phyloP scores from a whole-genome alignment of 2,329 filamentous ascomycete genomes.

The Paramyrothecium roridum region DNA sequence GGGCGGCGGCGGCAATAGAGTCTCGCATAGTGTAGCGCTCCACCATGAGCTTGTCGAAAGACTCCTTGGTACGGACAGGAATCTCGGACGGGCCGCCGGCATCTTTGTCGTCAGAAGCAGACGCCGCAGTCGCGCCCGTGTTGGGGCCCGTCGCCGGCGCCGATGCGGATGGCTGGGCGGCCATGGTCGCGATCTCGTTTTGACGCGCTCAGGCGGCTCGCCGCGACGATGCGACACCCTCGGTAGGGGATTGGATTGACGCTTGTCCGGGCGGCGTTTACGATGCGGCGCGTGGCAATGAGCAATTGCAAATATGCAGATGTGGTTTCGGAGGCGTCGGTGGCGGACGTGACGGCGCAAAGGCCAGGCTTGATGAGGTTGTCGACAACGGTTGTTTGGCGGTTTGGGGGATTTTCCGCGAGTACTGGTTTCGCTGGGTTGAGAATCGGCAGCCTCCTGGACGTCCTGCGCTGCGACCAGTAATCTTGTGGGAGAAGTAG shows the following conservation, averaged over 20 bases:
- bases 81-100: conserved; percentile 20
- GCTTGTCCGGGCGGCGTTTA: background rate
- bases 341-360: conserved; percentile 1
- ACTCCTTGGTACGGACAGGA: conserved; percentile 52
- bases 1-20: conserved; percentile 49
- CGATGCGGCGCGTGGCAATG: background rate
- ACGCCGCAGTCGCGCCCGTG: conserved; percentile 24
- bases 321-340: conserved; percentile 6
- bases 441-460: conserved; percentile 12
- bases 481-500: conserved; percentile 9
- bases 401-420: conserved; percentile 16
- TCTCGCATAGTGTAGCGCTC: conserved; percentile 54
- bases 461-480: conserved; percentile 10
- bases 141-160: conserved; percentile 26
- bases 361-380: background rate
- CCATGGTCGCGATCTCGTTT: conserved; percentile 35
- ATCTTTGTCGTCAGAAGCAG: conserved; percentile 23
- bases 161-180: conserved; percentile 37
- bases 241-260: conserved; percentile 12
- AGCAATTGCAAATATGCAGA: background rate
- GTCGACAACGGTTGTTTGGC: background rate
- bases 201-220: conserved; percentile 28
- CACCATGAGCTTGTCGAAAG: conserved; percentile 50
- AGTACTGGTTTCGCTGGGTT: background rate
- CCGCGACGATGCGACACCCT: conserved; percentile 31